Base-by-base conservation (phyloP, 441 rosid species). In the Corymbia citriodora region DNA sequence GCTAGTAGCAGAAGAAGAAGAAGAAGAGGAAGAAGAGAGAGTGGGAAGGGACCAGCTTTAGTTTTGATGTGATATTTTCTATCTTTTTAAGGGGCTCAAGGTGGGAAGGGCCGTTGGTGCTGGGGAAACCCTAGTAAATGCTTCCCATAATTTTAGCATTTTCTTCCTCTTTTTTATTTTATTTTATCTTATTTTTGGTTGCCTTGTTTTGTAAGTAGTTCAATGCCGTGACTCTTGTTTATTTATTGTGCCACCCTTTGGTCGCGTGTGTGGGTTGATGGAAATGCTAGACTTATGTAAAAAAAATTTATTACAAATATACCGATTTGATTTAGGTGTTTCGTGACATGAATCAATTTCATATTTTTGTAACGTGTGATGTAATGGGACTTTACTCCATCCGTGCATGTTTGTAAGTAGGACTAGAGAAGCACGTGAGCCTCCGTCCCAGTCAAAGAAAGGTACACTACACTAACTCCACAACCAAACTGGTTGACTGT, bases 71-170 rank as follows among this genome's bases (percentile, higher is more conserved):
- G 25, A 2, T 74, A 4, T 1, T 6, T 40, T 45, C 10, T 74
- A 19, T 13, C n/a, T 14, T 40, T 45, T 74, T 19, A 45, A 45
- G 94, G 93, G 94, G 93, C 92, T 92, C 93, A 87, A 90, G 92
- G 90, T 49, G 91, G 91, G 90, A 91, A 68, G 83, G 91, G 90
- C 93, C 93, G 91, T 92, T 92, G 93, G 89, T n/a, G 83, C 33
- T 53, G 68, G 72, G 72, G 48, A 50, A 92, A 55, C 88, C 91
- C 92, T 82, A 87, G 65, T 92, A 87, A 92, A 91, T 92, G 92
- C 89, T 23, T 40, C 23, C 85, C 85, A 40, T 40, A 36, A 12
- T 36, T 40, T 74, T 40, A 36, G 29, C 82, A 36, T 36, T 72
- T 72, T 40, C 45, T 40, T 40, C 45, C 82, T 19, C 23, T 19